A percentile compares a stretch with the other conserved stretches of the same genome.
Conservation (phyloP, 2,329 filamentous ascomycete species). For the Cryphonectria radicalis region DNA sequence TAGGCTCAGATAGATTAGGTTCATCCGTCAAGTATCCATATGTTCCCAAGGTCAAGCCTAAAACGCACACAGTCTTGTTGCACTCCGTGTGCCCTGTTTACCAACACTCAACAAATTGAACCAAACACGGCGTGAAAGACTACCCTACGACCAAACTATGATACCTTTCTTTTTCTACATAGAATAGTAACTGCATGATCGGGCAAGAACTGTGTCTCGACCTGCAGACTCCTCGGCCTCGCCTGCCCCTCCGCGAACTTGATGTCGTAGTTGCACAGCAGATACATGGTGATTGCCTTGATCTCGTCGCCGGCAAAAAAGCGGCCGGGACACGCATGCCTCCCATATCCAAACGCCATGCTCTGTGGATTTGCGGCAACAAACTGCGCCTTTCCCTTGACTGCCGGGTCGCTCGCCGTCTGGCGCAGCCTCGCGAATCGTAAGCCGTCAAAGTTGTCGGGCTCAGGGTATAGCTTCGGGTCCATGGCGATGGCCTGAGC, state of each 20-base stretch:
- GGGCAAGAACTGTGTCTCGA: conserved; percentile 18
- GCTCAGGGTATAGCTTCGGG: conserved; percentile 41
- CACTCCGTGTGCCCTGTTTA: too few relatives aligned
- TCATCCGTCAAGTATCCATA: too few relatives aligned
- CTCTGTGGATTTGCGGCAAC: conserved; percentile 11
- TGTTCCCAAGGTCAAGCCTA: too few relatives aligned
- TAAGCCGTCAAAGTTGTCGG: conserved; percentile 31
- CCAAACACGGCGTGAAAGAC: too few relatives aligned
- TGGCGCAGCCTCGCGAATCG: conserved; percentile 1
- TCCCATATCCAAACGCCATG: conserved; percentile 15
- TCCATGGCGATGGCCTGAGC: conserved; percentile 45
- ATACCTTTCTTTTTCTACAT: too few relatives aligned
- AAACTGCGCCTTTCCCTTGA: conserved; percentile 10
- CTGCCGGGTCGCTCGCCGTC: neutral
- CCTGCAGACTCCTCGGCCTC: conserved; percentile 11
- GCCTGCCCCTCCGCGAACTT: neutral
- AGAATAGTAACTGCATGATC: neutral
- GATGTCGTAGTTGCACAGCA: conserved; percentile 14
- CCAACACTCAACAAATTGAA: too few relatives aligned
- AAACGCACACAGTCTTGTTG: too few relatives aligned
- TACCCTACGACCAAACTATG: too few relatives aligned
- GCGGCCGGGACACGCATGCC: conserved; percentile 18
- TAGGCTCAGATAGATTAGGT: too few relatives aligned
- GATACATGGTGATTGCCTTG: conserved; percentile 19
- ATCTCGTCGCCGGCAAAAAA: conserved; percentile 22